Percentiles rank a stretch among this genome's conserved stretches.
These are phyloP conservation scores for Trebouxiophyceae sp. DNA, from an alignment of 163 green algal species.

Conservation along the genomic window DNA sequence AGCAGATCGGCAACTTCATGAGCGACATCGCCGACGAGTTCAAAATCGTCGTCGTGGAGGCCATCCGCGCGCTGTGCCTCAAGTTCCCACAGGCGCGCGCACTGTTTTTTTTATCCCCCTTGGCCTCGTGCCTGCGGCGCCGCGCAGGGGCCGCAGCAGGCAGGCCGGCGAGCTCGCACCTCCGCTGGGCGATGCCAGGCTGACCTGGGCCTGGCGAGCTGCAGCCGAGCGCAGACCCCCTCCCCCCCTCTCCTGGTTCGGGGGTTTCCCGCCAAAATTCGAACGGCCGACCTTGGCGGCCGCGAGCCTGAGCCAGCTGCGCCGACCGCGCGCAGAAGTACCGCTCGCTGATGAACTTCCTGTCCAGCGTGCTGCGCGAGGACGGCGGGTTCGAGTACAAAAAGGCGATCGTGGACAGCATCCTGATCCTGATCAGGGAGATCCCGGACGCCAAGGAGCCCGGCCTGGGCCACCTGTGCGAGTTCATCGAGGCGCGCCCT, in stretches of 20 bases:
- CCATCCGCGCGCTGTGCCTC: constrained; percentile 88
- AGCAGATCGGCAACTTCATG: constrained; percentile 98
- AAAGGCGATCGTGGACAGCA: constrained; percentile 53
- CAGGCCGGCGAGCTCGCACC: too few relatives aligned
- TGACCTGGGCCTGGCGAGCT: too few relatives aligned
- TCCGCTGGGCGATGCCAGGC: too few relatives aligned
- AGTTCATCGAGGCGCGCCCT: constrained; percentile 93
- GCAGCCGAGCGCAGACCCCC: too few relatives aligned
- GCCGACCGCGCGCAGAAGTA: constrained; percentile 83
- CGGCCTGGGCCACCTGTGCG: constrained; percentile 90
- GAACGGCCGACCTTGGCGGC: too few relatives aligned
- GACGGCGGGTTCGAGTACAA: constrained; percentile 99
- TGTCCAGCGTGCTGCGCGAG: constrained; percentile 89
- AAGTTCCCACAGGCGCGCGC: constrained; percentile 88
- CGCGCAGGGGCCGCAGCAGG: too few relatives aligned
- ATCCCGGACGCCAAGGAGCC: constrained; percentile 95
- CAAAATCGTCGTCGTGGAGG: constrained; percentile 96
- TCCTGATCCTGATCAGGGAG: constrained; percentile 64
- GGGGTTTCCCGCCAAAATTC: too few relatives aligned
- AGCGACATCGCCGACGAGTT: constrained; percentile 96
- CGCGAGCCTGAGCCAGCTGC: background rate
- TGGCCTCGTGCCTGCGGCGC: too few relatives aligned
- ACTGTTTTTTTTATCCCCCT: too few relatives aligned
- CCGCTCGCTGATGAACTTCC: constrained; percentile 94
- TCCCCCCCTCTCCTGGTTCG: too few relatives aligned